These are phyloP conservation scores for Aspergillus fischeri DNA, from an alignment of 2,329 filamentous ascomycete genomes.

Conservation along the genomic window DNA sequence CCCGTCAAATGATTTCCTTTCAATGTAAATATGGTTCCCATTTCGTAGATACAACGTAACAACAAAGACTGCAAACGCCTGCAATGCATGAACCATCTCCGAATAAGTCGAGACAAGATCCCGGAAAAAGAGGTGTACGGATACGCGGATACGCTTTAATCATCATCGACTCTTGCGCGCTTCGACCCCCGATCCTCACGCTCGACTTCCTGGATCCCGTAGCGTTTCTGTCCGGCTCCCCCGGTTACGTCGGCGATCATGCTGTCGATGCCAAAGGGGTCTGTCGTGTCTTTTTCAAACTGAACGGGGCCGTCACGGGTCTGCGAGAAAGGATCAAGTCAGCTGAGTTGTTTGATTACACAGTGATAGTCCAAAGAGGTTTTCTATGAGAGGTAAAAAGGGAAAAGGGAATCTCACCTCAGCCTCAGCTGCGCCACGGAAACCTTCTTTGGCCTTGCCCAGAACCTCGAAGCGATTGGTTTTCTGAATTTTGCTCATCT, in stretches of 20 bases:
- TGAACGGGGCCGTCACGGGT: constrained; percentile 86
- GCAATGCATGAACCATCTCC: constrained; percentile 24
- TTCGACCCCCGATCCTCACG: constrained; percentile 50
- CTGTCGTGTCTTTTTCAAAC: constrained; percentile 83
- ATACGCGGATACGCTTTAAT: constrained; percentile 31
- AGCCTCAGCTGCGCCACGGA: constrained; percentile 75
- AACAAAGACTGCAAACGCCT: constrained; percentile 21
- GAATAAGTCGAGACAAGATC: constrained; percentile 7
- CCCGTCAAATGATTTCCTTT: background rate
- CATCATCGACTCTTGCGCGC: constrained; percentile 73
- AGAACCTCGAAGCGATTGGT: constrained; percentile 81
- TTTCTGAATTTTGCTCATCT: constrained; percentile 86
- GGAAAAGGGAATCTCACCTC: constrained; percentile 55
- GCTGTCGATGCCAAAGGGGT: constrained; percentile 92
- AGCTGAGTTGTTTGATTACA: background rate
- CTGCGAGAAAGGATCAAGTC: constrained; percentile 34
- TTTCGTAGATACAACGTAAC: background rate
- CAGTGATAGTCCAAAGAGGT: background rate
- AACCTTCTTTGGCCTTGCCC: constrained; percentile 76
- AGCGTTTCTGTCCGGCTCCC: constrained; percentile 47
- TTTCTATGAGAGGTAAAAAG: background rate
- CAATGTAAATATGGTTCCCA: constrained; percentile 7
- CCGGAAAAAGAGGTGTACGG: background rate
- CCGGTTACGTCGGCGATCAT: constrained; percentile 77
- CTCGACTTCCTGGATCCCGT: constrained; percentile 41